Evolutionary conservation across 495 filamentous ascomycete species (phyloP).

Genomic region (Daldinia caldariorum): DNA sequence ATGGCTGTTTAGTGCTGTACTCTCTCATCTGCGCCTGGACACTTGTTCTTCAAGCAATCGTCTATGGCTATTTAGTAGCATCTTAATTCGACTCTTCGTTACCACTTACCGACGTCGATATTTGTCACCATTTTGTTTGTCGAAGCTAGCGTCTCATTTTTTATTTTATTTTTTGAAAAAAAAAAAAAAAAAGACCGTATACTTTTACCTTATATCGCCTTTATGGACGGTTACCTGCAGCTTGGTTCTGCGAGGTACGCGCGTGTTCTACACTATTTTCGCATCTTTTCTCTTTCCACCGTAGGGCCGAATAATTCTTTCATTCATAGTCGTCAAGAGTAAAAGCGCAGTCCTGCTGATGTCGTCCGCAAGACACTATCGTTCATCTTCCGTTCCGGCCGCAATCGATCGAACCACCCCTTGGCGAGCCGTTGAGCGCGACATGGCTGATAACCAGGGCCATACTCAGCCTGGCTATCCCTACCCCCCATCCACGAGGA

Average conservation of each 20-base stretch:
- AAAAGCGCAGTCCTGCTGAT: constrained; percentile 27
- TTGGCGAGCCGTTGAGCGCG: constrained; percentile 35
- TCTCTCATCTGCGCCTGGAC: constrained; percentile 27
- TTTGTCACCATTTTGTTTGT: constrained; percentile 25
- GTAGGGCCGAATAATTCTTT: constrained; percentile 20
- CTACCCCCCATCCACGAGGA: constrained; percentile 32
- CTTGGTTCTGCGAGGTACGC: constrained; percentile 40
- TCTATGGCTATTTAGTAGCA: constrained; percentile 27
- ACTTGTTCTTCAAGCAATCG: constrained; percentile 28
- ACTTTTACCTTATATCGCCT: constrained; percentile 1
- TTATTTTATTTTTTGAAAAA: too few relatives aligned
- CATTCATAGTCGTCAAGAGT: constrained; percentile 31
- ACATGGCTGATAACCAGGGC: constrained; percentile 44
- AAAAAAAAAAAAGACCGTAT: constrained; percentile 15
- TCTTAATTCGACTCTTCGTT: constrained; percentile 26
- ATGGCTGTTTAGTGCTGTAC: constrained; percentile 27
- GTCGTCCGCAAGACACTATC: constrained; percentile 39
- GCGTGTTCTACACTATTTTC: constrained; percentile 40
- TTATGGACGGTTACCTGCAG: constrained; percentile 43
- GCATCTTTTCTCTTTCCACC: constrained; percentile 16
- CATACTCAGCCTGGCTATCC: constrained; percentile 34
- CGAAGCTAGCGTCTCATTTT: constrained; percentile 16
- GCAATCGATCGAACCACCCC: constrained; percentile 37
- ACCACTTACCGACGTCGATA: constrained; percentile 21
- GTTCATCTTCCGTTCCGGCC: constrained; percentile 37